phyloP scores from a whole-genome alignment of 78 protist species.

The Protostelium mycophagum region DNA sequence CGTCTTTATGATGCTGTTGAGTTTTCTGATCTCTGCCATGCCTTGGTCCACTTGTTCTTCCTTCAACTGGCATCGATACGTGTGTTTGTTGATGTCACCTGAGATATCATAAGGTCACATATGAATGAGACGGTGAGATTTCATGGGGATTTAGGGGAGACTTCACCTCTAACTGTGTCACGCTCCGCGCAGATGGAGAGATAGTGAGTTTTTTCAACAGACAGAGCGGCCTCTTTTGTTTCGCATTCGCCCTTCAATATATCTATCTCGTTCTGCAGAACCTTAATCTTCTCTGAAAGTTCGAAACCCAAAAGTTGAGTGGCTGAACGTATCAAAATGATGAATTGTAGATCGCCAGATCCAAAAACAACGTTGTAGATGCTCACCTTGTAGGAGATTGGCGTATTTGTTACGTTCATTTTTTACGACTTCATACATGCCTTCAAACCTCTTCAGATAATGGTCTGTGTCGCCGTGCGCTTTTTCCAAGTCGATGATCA shows the following conservation, averaged over 20 bases:
- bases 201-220: background rate
- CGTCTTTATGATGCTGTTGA: background rate
- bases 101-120: too few species aligned
- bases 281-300: background rate
- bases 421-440: background rate
- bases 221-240: background rate
- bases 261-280: background rate
- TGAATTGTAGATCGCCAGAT: too few species aligned
- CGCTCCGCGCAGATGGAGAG: background rate
- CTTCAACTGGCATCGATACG: background rate
- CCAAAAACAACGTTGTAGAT: too few species aligned
- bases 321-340: too few species aligned
- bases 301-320: background rate
- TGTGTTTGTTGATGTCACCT: background rate
- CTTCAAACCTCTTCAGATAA: background rate
- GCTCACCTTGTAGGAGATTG: background rate
- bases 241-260: background rate
- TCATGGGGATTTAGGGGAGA: too few species aligned
- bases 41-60: background rate
- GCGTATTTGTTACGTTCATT: background rate
- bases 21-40: background rate
- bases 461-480: background rate
- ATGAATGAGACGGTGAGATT: too few species aligned
- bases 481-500: background rate
- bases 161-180: background rate